These are phyloP conservation scores for Magnolia changhungtana DNA, from an alignment of 164 flowering plant species.

Conservation along the genomic window DNA sequence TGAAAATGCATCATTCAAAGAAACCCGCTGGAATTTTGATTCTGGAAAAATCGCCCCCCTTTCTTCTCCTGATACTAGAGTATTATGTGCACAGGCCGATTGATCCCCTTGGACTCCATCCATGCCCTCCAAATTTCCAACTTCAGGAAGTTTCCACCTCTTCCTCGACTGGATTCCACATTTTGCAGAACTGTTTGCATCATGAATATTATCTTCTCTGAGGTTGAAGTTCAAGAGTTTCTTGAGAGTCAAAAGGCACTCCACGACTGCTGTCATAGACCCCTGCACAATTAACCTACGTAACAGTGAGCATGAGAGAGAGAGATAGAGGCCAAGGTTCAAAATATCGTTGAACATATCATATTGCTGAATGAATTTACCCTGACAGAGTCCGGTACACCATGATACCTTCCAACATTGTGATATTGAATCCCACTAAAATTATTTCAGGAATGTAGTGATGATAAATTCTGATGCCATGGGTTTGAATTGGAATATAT, in stretches of 20 bases:
- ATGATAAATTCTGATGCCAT: neutral
- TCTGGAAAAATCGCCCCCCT: conserved; percentile 20
- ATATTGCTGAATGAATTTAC: neutral
- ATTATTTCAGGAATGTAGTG: neutral
- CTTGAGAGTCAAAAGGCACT: conserved; percentile 52
- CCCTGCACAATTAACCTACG: conserved; percentile 40
- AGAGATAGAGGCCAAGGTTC: neutral
- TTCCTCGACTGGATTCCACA: conserved; percentile 29
- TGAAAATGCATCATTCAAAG: conserved; percentile 23
- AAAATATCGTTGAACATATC: too few relatives aligned
- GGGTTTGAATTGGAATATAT: too few relatives aligned
- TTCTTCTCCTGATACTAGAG: conserved; percentile 24
- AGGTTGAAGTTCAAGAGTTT: conserved; percentile 22
- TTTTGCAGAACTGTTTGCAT: conserved; percentile 10
- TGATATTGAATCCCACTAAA: neutral
- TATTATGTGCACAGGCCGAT: conserved; percentile 14
- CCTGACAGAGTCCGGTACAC: neutral
- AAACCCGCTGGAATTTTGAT: conserved; percentile 23
- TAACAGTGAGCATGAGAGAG: conserved; percentile 4
- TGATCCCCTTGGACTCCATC: conserved; percentile 21
- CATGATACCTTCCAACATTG: neutral
- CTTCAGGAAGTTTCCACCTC: conserved; percentile 35
- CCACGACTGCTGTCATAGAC: conserved; percentile 56
- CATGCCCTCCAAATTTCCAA: conserved; percentile 18
- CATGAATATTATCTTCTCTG: conserved; percentile 18